Base-by-base conservation (phyloP, 2,329 filamentous ascomycete species). In the Claviceps sp. region DNA sequence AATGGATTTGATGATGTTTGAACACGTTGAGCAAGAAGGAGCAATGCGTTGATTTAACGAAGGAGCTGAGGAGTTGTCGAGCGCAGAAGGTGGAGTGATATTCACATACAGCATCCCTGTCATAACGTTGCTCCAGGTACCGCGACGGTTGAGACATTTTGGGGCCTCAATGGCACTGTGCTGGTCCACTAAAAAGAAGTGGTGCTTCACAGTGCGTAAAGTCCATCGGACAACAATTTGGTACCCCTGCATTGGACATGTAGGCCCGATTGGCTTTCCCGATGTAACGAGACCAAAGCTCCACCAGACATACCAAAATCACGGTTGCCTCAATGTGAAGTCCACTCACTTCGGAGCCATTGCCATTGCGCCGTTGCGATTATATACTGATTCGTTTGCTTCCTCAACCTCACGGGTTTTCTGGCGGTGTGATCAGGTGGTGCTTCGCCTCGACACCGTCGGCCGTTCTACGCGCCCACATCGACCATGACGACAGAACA, bases 401-500 rank as follows among this genome's bases (percentile, higher is more conserved):
- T 34, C 30, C 30, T 11, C 30, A 11, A 10, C 10, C 30, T 34
- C 30, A 11, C 10, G 30, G 30, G 10, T 34, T 10, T 34, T 2
- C 30, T 11, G 30, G 30, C 10, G 30, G 30, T 34, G 30, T 11
- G 10, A 11, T 34, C 10, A 10, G 10, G 30, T 34, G 30, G 30
- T 42, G 38, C 47, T 49, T 49, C 24, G 42, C 14, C 22, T 43
- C 11, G 2, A 41, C 22, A n/a, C 24, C 11, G 16, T 16, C 39
- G 38, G 39, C n/a, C 17, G 16, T 2, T 30, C 43, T 26, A 45
- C 39, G 30, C 40, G 34, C 41, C 46, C 47, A 34, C 50, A 43
- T 17, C 48, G 42, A 53, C 50, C 45, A 60, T 60, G 57, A 59
- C 63, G 62, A 69, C 70, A 46, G 54, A 55, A 37, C 60, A 69